Conservation (phyloP, 1,284 basidiomycete genomes). For the Fomitopsis pinicola region DNA sequence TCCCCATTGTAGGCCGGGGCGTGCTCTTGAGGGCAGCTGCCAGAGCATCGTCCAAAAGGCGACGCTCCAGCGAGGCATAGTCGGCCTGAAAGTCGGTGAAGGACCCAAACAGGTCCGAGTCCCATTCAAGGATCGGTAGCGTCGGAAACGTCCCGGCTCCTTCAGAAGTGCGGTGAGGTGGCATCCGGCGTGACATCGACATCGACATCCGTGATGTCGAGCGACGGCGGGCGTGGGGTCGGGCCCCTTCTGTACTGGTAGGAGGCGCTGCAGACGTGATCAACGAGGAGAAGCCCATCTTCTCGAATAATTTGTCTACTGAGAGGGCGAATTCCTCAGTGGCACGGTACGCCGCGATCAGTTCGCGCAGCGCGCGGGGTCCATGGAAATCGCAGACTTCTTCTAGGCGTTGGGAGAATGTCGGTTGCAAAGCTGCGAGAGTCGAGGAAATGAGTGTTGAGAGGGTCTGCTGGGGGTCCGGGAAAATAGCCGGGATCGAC, state of each 20-base stretch:
- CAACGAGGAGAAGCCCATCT: conserved; percentile 47
- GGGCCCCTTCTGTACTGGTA: conserved; percentile 18
- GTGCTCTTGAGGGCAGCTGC: conserved; percentile 34
- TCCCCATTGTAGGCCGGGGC: conserved; percentile 20
- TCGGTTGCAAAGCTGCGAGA: conserved; percentile 74
- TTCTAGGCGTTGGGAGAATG: conserved; percentile 73
- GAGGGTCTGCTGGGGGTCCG: conserved; percentile 69
- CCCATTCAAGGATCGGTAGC: conserved; percentile 67
- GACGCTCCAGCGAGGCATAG: conserved; percentile 73
- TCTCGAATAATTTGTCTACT: conserved; percentile 74
- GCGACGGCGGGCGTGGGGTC: conserved; percentile 29
- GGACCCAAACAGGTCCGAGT: conserved; percentile 85
- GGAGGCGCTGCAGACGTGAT: conserved; percentile 19
- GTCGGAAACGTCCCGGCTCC: conserved; percentile 19
- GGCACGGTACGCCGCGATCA: conserved; percentile 66
- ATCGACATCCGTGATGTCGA: conserved; percentile 71
- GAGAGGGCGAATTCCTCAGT: conserved; percentile 79
- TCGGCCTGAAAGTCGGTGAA: conserved; percentile 87
- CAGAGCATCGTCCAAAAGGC: conserved; percentile 59
- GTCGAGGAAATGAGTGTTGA: conserved; percentile 79
- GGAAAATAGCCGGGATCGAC: conserved; percentile 79
- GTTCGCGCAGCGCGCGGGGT: conserved; percentile 55
- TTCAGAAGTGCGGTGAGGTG: conserved; percentile 33
- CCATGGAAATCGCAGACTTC: conserved; percentile 63
- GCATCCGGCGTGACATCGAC: conserved; percentile 66